Evolutionary conservation across 2,329 filamentous ascomycete species (phyloP), one percentile per base, ranked within the genome.

Genomic region (Trichoderma sp.): DNA sequence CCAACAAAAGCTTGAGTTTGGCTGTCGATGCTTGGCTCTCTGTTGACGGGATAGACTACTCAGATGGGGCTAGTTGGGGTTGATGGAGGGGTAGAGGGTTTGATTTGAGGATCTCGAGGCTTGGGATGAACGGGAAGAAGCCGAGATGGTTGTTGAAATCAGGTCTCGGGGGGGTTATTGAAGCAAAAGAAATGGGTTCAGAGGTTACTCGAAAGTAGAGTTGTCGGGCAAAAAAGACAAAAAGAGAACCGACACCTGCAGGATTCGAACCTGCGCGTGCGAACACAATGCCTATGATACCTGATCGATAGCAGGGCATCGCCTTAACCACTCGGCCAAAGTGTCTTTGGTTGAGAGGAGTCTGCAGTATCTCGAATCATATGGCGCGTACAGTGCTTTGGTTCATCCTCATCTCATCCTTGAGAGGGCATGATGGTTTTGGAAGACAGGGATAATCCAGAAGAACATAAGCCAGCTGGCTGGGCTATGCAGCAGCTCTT

Each of bases 271-370:
- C 62, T 64, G 62, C 62, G 62, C 62, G 62, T 64, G 62, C 62
- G 62, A 64, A 64, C 62, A 64, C 62, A 64, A 64, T 64, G 62
- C 62, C 62, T 64, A 39, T 51, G 54, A 58, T 64, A 64, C 62
- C 54, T 26, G 19, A n/a, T 58, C 52, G 54, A 59, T 64, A 64
- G 54, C 62, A 64, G 62, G 62, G 62, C 62, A 64, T 64, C 62
- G 62, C 62, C 62, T 64, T 59, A 64, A 64, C 62, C 62, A 64
- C 62, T 64, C 62, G 62, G 62, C 62, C 62, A 64, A 64, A 64
- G 62, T 64, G 62, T 64, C 62, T 64, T 57, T 7, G 61, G 52
- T 64, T 56, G 61, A 12, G 19, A 4, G 15, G 1, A 1, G 2
- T 0, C 3, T 0, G 15, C 26, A 10, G 7, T 63, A 47, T 24